Evolutionary conservation across 345 rosid genomes (phyloP).

Genomic region (Trapa incisa): DNA sequence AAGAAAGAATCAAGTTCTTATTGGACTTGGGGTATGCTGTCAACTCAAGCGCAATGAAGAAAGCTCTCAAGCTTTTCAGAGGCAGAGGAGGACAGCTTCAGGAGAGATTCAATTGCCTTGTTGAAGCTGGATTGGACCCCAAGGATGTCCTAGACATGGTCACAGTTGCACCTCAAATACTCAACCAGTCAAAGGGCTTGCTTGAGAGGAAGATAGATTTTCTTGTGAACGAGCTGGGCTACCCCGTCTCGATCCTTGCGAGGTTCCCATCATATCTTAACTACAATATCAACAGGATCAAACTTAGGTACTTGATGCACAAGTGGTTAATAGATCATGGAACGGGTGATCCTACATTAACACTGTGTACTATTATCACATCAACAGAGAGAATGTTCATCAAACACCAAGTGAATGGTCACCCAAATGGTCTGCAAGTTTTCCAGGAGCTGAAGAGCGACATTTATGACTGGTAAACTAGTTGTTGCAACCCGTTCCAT

Average conservation of each 20-base stretch:
- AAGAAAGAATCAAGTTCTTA: slow-evolving; percentile 46
- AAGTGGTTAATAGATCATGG: slow-evolving; percentile 53
- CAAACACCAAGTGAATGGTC: slow-evolving; percentile 27
- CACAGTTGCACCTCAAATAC: slow-evolving; percentile 47
- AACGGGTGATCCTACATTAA: slow-evolving; percentile 15
- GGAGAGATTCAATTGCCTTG: slow-evolving; percentile 64
- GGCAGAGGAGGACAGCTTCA: slow-evolving; percentile 53
- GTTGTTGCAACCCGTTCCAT: neutral
- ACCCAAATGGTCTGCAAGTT: slow-evolving; percentile 48
- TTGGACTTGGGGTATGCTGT: slow-evolving; percentile 40
- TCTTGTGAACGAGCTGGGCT: slow-evolving; percentile 41
- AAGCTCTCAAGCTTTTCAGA: slow-evolving; percentile 39
- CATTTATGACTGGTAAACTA: slow-evolving; percentile 7
- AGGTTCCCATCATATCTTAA: slow-evolving; percentile 43
- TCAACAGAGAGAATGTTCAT: slow-evolving; percentile 27
- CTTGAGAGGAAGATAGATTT: slow-evolving; percentile 41
- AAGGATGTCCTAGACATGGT: slow-evolving; percentile 44
- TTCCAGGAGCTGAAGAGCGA: slow-evolving; percentile 49
- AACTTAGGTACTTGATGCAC: slow-evolving; percentile 50
- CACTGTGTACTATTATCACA: slow-evolving; percentile 44
- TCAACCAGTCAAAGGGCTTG: slow-evolving; percentile 36
- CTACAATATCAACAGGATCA: slow-evolving; percentile 34
- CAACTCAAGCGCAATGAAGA: slow-evolving; percentile 25
- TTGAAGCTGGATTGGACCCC: slow-evolving; percentile 49
- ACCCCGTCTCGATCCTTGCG: slow-evolving; percentile 32